Percentiles rank a stretch among this genome's conserved stretches.
Evolutionary conservation across 495 filamentous ascomycete genomes (phyloP).

Genomic region (Penicillium daleae): DNA sequence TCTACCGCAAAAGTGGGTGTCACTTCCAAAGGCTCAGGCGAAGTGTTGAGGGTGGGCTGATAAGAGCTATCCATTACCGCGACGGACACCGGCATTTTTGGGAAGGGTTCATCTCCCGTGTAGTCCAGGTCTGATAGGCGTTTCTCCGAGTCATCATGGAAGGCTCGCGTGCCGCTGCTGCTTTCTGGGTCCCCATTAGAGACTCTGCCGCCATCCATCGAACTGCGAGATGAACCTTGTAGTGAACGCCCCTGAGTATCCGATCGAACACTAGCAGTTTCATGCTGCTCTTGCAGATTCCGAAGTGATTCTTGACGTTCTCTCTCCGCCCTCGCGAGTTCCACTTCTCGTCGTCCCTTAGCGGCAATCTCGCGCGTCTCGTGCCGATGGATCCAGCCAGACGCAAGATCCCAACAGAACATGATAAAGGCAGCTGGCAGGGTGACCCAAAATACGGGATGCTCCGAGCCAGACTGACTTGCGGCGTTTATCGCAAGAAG

Average conservation of each 20-base stretch:
- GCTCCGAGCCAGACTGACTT: slow-evolving; percentile 31
- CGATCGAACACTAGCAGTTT: neutral
- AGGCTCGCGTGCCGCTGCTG: neutral
- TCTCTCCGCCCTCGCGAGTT: slow-evolving; percentile 45
- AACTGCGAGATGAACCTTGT: neutral
- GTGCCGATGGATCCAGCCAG: slow-evolving; percentile 59
- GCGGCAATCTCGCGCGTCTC: slow-evolving; percentile 63
- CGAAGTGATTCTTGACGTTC: slow-evolving; percentile 12
- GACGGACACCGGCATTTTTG: slow-evolving; percentile 3
- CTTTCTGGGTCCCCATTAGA: slow-evolving; percentile 2
- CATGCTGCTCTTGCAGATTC: slow-evolving; percentile 11
- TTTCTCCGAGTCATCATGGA: slow-evolving; percentile 3
- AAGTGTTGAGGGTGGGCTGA: slow-evolving; percentile 6
- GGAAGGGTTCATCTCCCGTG: slow-evolving; percentile 4
- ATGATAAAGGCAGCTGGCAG: slow-evolving; percentile 64
- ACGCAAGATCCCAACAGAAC: slow-evolving; percentile 63
- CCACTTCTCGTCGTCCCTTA: slow-evolving; percentile 54
- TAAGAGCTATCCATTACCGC: neutral
- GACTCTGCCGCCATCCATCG: neutral
- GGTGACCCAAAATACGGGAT: slow-evolving; percentile 63
- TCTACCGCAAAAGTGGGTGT: slow-evolving; percentile 11
- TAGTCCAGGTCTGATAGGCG: slow-evolving; percentile 16
- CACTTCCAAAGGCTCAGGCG: slow-evolving; percentile 12
- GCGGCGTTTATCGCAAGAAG: slow-evolving; percentile 63
- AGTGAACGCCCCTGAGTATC: neutral